phyloP scores from a whole-genome alignment of 2,329 filamentous ascomycete species.

The Scortechinia acanthostroma region DNA sequence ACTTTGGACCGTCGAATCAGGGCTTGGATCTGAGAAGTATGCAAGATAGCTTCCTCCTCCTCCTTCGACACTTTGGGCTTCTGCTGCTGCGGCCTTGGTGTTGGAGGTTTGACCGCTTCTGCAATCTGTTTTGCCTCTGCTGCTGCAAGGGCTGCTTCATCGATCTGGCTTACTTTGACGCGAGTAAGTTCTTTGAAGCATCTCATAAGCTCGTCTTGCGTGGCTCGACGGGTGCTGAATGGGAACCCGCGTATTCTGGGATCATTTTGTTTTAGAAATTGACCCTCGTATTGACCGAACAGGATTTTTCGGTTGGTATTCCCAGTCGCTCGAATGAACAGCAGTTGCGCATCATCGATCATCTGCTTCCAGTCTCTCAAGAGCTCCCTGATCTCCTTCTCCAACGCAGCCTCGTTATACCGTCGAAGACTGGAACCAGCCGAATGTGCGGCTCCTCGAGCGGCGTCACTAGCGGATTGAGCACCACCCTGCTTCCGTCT shows the following conservation, averaged over 20 bases:
- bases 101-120: slow-evolving; percentile 21
- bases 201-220: slow-evolving; percentile 88
- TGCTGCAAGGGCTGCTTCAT: slow-evolving; percentile 50
- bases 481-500: slow-evolving; percentile 91
- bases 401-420: slow-evolving; percentile 87
- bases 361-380: slow-evolving; percentile 78
- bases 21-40: slow-evolving; percentile 83
- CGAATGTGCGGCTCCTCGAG: slow-evolving; percentile 90
- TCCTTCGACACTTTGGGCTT: slow-evolving; percentile 70
- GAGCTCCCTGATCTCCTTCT: slow-evolving; percentile 78
- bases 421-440: slow-evolving; percentile 82
- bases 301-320: slow-evolving; percentile 78
- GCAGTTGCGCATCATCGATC: slow-evolving; percentile 74
- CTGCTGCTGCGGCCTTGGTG: slow-evolving; percentile 34
- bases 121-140: slow-evolving; percentile 36
- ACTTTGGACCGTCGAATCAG: slow-evolving; percentile 84
- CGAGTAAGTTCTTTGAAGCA: slow-evolving; percentile 89
- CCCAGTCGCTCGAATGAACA: slow-evolving; percentile 87
- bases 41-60: slow-evolving; percentile 73
- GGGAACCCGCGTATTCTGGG: slow-evolving; percentile 78
- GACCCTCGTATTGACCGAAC: slow-evolving; percentile 84
- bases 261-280: slow-evolving; percentile 75
- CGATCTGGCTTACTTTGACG: slow-evolving; percentile 75
- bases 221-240: slow-evolving; percentile 85
- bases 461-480: slow-evolving; percentile 85